Evolutionary conservation across 1,284 basidiomycete genomes (phyloP).

Genomic region (Gymnopus androsaceus): DNA sequence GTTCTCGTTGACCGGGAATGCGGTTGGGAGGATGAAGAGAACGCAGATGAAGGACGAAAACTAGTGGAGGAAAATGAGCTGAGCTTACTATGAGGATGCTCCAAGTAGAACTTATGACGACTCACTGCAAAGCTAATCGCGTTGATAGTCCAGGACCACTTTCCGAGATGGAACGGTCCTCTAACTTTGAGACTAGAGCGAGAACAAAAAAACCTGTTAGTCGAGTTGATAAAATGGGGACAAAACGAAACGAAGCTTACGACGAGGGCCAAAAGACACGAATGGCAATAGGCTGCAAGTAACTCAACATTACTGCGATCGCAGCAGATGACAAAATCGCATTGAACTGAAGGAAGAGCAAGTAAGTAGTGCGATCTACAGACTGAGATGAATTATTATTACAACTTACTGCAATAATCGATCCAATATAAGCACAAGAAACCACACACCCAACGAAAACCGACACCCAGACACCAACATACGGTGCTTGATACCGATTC

Average conservation of each 20-base stretch:
- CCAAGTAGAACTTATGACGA: slow-evolving; percentile 10
- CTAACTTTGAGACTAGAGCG: slow-evolving; percentile 42
- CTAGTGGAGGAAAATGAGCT: slow-evolving; percentile 31
- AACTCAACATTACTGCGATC: slow-evolving; percentile 61
- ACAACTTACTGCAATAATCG: slow-evolving; percentile 49
- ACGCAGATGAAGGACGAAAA: slow-evolving; percentile 57
- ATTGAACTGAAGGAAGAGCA: slow-evolving; percentile 44
- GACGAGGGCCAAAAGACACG: slow-evolving; percentile 59
- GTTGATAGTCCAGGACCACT: slow-evolving; percentile 56
- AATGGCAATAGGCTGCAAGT: slow-evolving; percentile 59
- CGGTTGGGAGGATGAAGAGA: slow-evolving; percentile 62
- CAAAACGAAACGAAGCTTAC: slow-evolving; percentile 33
- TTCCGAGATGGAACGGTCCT: slow-evolving; percentile 57
- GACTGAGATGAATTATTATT: not conserved
- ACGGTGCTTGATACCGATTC: slow-evolving; percentile 57
- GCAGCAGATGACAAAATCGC: slow-evolving; percentile 59
- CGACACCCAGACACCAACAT: slow-evolving; percentile 56
- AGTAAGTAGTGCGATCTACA: not conserved
- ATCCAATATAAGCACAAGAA: slow-evolving; percentile 61
- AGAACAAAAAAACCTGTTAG: not conserved
- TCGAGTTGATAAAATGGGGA: not conserved
- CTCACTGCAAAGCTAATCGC: slow-evolving; percentile 47
- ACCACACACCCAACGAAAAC: slow-evolving; percentile 55
- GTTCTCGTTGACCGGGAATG: slow-evolving; percentile 53
- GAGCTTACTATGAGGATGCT: not conserved